Evolutionary conservation across 2,329 filamentous ascomycete genomes (phyloP).

Genomic region (Claviceps cyperi): DNA sequence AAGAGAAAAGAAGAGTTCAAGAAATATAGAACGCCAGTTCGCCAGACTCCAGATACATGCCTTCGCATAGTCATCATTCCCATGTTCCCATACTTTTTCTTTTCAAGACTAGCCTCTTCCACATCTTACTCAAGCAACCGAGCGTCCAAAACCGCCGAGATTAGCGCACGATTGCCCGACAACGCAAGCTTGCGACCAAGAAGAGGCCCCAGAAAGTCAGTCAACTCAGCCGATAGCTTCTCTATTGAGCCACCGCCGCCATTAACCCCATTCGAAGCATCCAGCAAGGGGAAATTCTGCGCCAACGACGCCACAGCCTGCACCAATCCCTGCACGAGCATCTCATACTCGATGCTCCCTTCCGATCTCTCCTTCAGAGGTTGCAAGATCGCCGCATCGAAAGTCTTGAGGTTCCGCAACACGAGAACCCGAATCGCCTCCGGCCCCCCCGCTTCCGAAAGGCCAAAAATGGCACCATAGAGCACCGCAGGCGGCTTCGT

Average conservation of each 20-base stretch:
- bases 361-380: slow-evolving; percentile 38
- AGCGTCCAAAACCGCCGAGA: slow-evolving; percentile 39
- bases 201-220: slow-evolving; percentile 40
- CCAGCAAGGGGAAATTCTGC: slow-evolving; percentile 16
- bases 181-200: slow-evolving; percentile 34
- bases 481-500: slow-evolving; percentile 70
- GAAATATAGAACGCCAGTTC: slow-evolving; percentile 1
- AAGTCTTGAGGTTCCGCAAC: slow-evolving; percentile 39
- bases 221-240: slow-evolving; percentile 29
- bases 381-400: slow-evolving; percentile 38
- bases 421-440: slow-evolving; percentile 43
- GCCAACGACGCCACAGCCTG: slow-evolving; percentile 35
- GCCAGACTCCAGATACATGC: not conserved
- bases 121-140: slow-evolving; percentile 27
- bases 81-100: slow-evolving; percentile 10
- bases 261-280: slow-evolving; percentile 24
- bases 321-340: slow-evolving; percentile 40
- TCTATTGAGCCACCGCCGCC: slow-evolving; percentile 17
- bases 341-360: slow-evolving; percentile 36
- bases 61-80: not conserved
- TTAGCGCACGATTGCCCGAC: slow-evolving; percentile 31
- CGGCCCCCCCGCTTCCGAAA: slow-evolving; percentile 60
- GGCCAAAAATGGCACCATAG: slow-evolving; percentile 74
- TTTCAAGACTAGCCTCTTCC: not conserved
- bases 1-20: not conserved